Conservation (phyloP, 371 early-diverging fungal species). For the Dichotomocladium elegans region DNA sequence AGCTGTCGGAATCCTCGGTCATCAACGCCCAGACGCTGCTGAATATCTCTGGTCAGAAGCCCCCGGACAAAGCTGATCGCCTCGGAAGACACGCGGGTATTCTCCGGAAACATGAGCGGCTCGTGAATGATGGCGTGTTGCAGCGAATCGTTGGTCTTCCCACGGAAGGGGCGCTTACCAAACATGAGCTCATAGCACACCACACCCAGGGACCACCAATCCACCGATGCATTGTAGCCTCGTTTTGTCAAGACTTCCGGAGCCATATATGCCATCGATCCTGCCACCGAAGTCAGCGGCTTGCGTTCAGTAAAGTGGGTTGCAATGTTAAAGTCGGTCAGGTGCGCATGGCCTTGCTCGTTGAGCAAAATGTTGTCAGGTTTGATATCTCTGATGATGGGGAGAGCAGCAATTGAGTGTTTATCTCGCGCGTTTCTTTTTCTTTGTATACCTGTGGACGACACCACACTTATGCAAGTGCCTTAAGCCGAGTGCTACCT, state of each 20-base stretch:
- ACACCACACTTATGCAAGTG: conserved; percentile 62
- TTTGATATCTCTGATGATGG: conserved; percentile 67
- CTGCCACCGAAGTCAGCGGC: conserved; percentile 64
- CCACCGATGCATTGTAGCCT: conserved; percentile 65
- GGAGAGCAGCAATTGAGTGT: too few species aligned
- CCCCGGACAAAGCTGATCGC: conserved; percentile 56
- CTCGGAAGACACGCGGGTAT: conserved; percentile 41
- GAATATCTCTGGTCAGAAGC: conserved; percentile 57
- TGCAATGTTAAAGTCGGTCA: conserved; percentile 90
- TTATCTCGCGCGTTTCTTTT: background rate
- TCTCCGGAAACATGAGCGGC: conserved; percentile 53
- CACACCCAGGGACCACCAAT: conserved; percentile 91
- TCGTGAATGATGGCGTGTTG: conserved; percentile 63
- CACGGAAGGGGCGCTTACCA: conserved; percentile 85
- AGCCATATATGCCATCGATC: conserved; percentile 74
- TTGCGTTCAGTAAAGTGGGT: conserved; percentile 53
- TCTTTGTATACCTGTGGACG: conserved; percentile 45
- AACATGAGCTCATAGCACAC: conserved; percentile 75
- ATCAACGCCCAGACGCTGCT: conserved; percentile 57
- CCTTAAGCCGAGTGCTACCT: conserved; percentile 62
- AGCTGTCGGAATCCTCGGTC: conserved; percentile 48
- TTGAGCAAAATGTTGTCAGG: conserved; percentile 90
- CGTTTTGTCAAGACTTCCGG: conserved; percentile 70
- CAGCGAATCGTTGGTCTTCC: conserved; percentile 73
- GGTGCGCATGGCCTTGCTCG: conserved; percentile 74